Conservation (phyloP, 2,329 filamentous ascomycete genomes). For the Alternaria hordeiaustralica region DNA sequence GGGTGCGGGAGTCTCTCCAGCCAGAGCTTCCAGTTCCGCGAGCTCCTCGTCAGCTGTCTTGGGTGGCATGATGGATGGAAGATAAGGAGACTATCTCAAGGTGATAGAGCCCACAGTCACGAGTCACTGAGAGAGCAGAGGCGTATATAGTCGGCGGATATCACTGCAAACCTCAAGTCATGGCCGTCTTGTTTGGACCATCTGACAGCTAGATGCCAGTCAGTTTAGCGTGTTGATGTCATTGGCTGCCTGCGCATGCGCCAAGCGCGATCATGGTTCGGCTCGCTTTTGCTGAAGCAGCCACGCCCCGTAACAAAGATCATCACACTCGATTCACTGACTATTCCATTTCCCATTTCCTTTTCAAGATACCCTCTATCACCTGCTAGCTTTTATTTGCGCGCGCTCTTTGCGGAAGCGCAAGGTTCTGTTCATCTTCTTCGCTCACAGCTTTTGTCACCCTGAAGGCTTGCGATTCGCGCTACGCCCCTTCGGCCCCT, state of each 20-base stretch:
- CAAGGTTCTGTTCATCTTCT: conserved; percentile 31
- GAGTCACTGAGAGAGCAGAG: neutral
- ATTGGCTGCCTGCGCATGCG: conserved; percentile 31
- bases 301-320: conserved; percentile 45
- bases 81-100: neutral
- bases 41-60: conserved; percentile 58
- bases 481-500: conserved; percentile 42
- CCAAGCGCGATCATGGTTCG: conserved; percentile 31
- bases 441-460: conserved; percentile 32
- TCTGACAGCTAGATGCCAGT: conserved; percentile 23
- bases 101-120: neutral
- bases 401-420: conserved; percentile 20
- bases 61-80: conserved; percentile 36
- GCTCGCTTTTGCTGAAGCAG: conserved; percentile 41
- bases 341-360: conserved; percentile 25
- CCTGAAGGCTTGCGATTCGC: conserved; percentile 42
- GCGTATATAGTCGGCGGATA: neutral
- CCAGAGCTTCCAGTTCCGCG: conserved; percentile 50
- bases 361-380: conserved; percentile 24
- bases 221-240: conserved; percentile 27
- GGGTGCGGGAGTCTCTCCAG: conserved; percentile 40
- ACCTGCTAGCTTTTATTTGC: conserved; percentile 15
- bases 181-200: conserved; percentile 17
- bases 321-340: conserved; percentile 37
- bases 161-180: conserved; percentile 3